A percentile compares a stretch with the other conserved stretches of the same genome.
Evolutionary conservation across 441 rosid genomes (phyloP).

Genomic region (Eruca vesicaria): DNA sequence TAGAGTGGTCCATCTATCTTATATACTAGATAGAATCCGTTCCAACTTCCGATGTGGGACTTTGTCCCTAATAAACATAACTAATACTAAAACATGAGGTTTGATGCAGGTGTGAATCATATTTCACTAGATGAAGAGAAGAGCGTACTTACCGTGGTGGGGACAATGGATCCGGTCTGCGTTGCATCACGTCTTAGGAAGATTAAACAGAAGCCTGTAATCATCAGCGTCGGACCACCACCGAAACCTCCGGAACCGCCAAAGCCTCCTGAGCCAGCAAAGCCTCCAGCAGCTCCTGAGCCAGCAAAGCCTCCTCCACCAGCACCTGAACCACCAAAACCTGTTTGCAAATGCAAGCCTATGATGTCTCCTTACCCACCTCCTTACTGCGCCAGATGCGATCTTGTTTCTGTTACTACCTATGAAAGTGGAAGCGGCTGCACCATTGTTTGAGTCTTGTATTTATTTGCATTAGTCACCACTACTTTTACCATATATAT

Average conservation of each 20-base stretch:
- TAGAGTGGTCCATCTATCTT: too few species aligned
- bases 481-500: not conserved
- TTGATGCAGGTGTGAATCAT: conserved; percentile 32
- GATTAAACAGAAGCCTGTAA: conserved; percentile 41
- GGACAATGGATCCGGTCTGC: conserved; percentile 40
- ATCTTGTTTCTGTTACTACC: conserved; percentile 32
- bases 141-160: conserved; percentile 34
- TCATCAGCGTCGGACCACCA: conserved; percentile 36
- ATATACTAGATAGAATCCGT: too few species aligned
- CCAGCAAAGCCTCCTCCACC: conserved; percentile 3
- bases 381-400: conserved; percentile 31
- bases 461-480: not conserved
- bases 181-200: conserved; percentile 25
- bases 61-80: too few species aligned
- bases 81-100: not conserved
- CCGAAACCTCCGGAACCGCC: conserved; percentile 29
- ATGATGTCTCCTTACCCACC: conserved; percentile 1
- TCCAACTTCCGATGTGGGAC: too few species aligned
- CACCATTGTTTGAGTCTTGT: conserved; percentile 28
- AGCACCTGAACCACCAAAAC: not conserved
- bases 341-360: not conserved
- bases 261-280: not conserved
- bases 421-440: conserved; percentile 41
- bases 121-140: conserved; percentile 25
- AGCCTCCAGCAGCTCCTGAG: conserved; percentile 1